Evolutionary conservation across 768 basidiomycete genomes (phyloP).

Genomic region (Hypholoma sublateritium): DNA sequence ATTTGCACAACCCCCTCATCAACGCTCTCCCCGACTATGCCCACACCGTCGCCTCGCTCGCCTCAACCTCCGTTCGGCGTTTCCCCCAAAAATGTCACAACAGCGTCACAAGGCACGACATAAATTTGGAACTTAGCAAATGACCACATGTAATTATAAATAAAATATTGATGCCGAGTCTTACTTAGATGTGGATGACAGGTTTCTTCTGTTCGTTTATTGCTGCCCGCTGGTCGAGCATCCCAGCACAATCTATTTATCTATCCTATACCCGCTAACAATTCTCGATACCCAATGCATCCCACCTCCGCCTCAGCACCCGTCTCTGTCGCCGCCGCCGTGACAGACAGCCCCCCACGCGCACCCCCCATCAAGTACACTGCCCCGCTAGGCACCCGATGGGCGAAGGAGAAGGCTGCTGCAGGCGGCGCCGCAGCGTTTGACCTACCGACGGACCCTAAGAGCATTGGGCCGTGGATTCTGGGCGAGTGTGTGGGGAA

Average conservation of each 20-base stretch:
- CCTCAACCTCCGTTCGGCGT: too few species aligned
- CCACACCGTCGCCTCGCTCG: too few species aligned
- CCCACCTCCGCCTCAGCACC: constrained; percentile 21
- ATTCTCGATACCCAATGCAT: constrained; percentile 33
- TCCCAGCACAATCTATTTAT: constrained; percentile 34
- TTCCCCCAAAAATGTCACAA: too few species aligned
- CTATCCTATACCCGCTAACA: constrained; percentile 13
- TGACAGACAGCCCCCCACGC: constrained; percentile 57
- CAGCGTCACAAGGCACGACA: too few species aligned
- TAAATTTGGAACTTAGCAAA: too few species aligned
- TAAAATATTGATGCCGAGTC: too few species aligned
- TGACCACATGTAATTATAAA: too few species aligned
- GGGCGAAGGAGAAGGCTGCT: constrained; percentile 86
- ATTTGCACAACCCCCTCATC: too few species aligned
- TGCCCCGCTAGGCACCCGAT: constrained; percentile 75
- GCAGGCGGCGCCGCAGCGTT: constrained; percentile 72
- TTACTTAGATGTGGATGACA: neutral
- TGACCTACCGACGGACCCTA: constrained; percentile 83
- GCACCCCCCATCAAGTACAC: constrained; percentile 72
- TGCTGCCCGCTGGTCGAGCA: constrained; percentile 46
- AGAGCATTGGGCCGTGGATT: constrained; percentile 87
- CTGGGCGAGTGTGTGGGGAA: constrained; percentile 93
- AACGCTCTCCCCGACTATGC: too few species aligned
- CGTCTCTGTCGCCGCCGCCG: neutral
- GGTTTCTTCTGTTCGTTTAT: neutral